Evolutionary conservation across 1,284 basidiomycete genomes (phyloP), one percentile per base, ranked within the genome.

Genomic region (Cystobasidium pallidum): DNA sequence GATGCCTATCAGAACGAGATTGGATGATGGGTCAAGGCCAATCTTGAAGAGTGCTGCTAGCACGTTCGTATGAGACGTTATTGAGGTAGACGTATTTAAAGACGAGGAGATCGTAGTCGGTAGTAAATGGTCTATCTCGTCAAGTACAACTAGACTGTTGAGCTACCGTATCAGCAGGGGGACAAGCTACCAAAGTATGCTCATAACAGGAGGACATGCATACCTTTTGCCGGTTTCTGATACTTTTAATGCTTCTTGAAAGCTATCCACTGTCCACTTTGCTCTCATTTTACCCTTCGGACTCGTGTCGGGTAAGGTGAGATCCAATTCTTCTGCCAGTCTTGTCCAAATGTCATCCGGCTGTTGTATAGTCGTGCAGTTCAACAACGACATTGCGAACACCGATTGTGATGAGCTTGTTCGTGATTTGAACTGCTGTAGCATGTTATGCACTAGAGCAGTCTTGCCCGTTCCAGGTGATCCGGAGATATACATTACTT

Each of bases 381-480:
- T 83, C 73, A 82, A 77, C 58, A 82, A 79, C 11, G 77, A 78
- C 24, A 65, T 34, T 21, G 54, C 7, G 19, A 51, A 19, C 36
- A 7, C 19, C 19, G 26, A 1, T 4, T 43, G 30, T 21, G 36
- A 52, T 26, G 19, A n/a, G 3, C 8, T n/a, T 41, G 32, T 26
- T 32, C 51, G 30, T 7, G 45, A 36, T 39, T 43, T 19, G 1
- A 80, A 75, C n/a, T 78, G 76, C 24, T 74, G 74, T 21, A 83
- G 70, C n/a, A 82, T 77, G 3, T 78, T 77, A 1, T 77, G 76
- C 2, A 83, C 75, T 1, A 83, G 78, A 2, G 81, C 82, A 11
- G 82, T 83, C 76, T 83, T 83, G 59, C 82, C 82, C 3, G 82
- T 82, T 0, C 82, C 82, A 2, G 82, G 82, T 32, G 81, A 78